Evolutionary conservation across 202 grass and related monocot genomes (phyloP), one percentile per base, ranked within the genome.

Genomic region (Musa balbisiana): DNA sequence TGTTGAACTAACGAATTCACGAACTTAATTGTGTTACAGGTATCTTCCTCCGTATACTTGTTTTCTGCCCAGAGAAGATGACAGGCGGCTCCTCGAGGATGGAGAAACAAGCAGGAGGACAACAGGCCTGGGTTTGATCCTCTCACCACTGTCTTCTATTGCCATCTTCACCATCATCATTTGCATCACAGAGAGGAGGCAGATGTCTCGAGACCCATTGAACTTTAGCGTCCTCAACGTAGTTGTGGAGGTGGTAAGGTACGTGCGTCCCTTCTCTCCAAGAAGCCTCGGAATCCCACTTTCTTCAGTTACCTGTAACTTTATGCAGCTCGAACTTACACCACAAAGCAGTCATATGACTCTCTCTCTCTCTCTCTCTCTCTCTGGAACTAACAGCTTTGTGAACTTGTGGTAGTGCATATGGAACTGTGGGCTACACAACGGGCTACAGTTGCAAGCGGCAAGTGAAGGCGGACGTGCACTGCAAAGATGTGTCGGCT

Each of bases 371-470:
- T 5, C 29, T 3, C 29, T 33, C 33, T 43, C 5, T 43, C 33
- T 43, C 33, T 43, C 33, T 43, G 33, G 33, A 43, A 6, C 33
- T 43, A 43, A 43, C 33, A 43, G 4, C 33, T 43, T 0, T 43
- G 33, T 43, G 33, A 43, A 43, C 22, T n/a, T 50, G 58, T 51
- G 1, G 25, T 78, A 96, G 93, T 77, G 93, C 90, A 8, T 91
- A 93, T 60, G 93, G 93, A 12, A 89, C 84, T 29, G 93, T 91
- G 22, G 93, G 93, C 10, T 97, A 87, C 78, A 87, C 90, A 64
- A 97, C 84, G 0, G 90, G 90, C 20, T 97, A 97, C 82, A 91
- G 88, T 76, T 97, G 93, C 80, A 52, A 74, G 27, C 85, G 90
- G 64, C 71, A 75, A 20, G 58, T 97, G 56, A 87, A 50, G 16